Evolutionary conservation across 495 filamentous ascomycete genomes (phyloP), one percentile per base, ranked within the genome.

Genomic region (Aspergillus ostianus): DNA sequence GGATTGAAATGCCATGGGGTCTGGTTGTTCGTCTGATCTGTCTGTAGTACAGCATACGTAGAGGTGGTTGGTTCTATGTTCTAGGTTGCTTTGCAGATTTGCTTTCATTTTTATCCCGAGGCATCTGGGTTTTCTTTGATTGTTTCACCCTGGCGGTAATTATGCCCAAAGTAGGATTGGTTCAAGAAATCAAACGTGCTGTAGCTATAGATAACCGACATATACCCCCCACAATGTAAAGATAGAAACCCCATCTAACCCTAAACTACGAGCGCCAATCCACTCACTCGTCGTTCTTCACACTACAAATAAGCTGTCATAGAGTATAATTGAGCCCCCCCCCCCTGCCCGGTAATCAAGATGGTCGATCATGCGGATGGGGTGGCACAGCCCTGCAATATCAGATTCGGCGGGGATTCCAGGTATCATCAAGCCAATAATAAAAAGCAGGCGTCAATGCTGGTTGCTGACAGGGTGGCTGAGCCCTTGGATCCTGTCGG

Each of bases 331-430:
- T 15, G 36, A 41, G 13, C 36, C 36, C 36, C 3, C 36, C 15
- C 36, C 36, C 36, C 3, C 36, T 41, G 13, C 36, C 36, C 36
- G 12, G 47, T 18, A 59, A 46, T 53, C 47, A 59, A 47, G 20
- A 23, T 53, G 41, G 19, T 20, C 57, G 41, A 48, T 50, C 26
- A 47, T 32, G 18, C 47, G 36, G 29, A 32, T 6, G 6, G 36
- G 4, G 60, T 62, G 60, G 60, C 60, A 55, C 60, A 62, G 60
- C 55, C 8, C 30, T 51, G 47, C 47, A 20, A 48, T 32, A 50
- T 18, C 58, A 55, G 23, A 51, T 52, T 46, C 52, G 36, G 52
- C 36, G 32, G 52, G 26, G 52, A 26, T 21, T 46, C 20, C 52
- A 10, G 21, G 45, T 21, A 13, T 54, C 19, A 13, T 17, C 51